Percentiles rank a stretch among this genome's conserved stretches.
phyloP scores from a whole-genome alignment of 2,329 filamentous ascomycete species.

The Dactylella cylindrospora region DNA sequence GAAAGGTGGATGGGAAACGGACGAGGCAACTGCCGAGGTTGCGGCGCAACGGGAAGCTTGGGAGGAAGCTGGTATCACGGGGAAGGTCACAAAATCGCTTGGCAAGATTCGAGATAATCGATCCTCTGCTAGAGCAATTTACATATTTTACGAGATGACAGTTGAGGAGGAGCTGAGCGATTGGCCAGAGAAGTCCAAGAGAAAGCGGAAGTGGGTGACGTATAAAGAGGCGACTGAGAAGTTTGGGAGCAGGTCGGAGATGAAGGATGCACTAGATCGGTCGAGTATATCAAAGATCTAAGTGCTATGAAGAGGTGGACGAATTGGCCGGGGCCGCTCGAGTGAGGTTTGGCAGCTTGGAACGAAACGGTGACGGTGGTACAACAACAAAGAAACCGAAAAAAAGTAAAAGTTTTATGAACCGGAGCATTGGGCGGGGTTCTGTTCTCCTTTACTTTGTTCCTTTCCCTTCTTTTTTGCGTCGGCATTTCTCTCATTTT shows the following conservation, averaged over 20 bases:
- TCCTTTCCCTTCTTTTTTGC: too few species aligned
- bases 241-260: constrained; percentile 74
- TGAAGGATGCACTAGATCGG: constrained; percentile 80
- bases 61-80: constrained; percentile 94
- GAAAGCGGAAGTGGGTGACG: constrained; percentile 84
- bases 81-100: constrained; percentile 80
- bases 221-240: constrained; percentile 78
- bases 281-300: constrained; percentile 39
- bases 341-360: too few species aligned
- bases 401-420: not conserved
- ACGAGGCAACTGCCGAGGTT: constrained; percentile 83
- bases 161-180: constrained; percentile 80
- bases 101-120: constrained; percentile 83
- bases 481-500: constrained; percentile 14
- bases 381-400: too few species aligned
- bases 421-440: not conserved
- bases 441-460: not conserved
- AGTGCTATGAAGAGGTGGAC: constrained; percentile 11
- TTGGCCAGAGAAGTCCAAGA: constrained; percentile 94
- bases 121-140: constrained; percentile 46
- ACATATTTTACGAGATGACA: constrained; percentile 73
- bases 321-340: not conserved
- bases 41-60: constrained; percentile 83
- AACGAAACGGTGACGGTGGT: too few species aligned
- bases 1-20: constrained; percentile 96